These are phyloP conservation scores for Spergularia azorica DNA, from an alignment of 179 eudicot genomes.

Conservation along the genomic window DNA sequence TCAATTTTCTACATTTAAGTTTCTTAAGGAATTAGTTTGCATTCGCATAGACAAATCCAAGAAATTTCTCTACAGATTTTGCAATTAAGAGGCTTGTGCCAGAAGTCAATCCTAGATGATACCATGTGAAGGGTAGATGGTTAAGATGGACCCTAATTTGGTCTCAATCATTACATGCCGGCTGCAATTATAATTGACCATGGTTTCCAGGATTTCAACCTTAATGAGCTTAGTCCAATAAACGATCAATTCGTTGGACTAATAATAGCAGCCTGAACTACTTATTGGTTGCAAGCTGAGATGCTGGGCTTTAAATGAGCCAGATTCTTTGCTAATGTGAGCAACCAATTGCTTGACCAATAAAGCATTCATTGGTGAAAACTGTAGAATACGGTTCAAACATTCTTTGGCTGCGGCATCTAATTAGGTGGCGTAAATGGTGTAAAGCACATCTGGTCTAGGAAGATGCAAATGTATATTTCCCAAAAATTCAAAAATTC, in stretches of 20 bases:
- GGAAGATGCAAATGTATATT: too few species aligned
- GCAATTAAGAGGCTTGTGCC: slow-evolving; percentile 20
- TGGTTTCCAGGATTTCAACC: slow-evolving; percentile 10
- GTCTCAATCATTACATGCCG: slow-evolving; percentile 21
- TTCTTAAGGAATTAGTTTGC: neutral
- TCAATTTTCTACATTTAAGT: slow-evolving; percentile 5
- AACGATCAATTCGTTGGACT: slow-evolving; percentile 4
- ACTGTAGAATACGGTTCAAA: neutral
- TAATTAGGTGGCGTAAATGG: too few species aligned
- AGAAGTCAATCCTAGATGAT: slow-evolving; percentile 20
- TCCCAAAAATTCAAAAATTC: too few species aligned
- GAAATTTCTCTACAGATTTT: slow-evolving; percentile 26
- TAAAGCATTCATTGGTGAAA: neutral
- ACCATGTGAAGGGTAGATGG: slow-evolving; percentile 27
- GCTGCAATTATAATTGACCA: slow-evolving; percentile 22
- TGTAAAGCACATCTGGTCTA: too few species aligned
- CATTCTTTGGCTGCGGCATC: too few species aligned
- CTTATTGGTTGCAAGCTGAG: neutral
- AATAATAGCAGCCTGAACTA: slow-evolving; percentile 8
- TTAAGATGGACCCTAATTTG: slow-evolving; percentile 21
- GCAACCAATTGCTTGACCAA: neutral
- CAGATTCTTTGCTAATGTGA: neutral
- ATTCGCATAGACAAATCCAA: slow-evolving; percentile 26
- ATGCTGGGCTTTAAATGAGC: slow-evolving; percentile 3
- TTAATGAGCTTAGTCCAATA: slow-evolving; percentile 2